Evolutionary conservation across 768 basidiomycete species (phyloP), one percentile per base, ranked within the genome.

Genomic region (Sistotremastrum suecicum): DNA sequence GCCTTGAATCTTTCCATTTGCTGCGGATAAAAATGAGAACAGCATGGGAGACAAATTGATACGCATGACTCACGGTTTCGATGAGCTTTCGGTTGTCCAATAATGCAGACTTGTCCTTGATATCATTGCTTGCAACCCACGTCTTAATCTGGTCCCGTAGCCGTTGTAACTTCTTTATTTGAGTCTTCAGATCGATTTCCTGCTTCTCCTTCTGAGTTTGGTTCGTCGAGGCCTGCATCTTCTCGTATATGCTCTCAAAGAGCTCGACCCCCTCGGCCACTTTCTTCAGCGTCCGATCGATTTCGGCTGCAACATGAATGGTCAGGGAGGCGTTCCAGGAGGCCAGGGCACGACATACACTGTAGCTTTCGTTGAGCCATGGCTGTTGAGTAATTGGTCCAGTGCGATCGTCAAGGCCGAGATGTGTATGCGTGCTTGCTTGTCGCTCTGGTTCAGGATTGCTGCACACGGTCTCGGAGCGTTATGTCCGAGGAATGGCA

Each of bases 1-100:
- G 94, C 94, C 58, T 99, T 99, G 78, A 99, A 99, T 61, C 90
- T 92, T 70, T 99, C 95, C 95, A 99, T 99, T 98, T 98, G 95
- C 95, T 98, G 63, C 47, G 41, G 48, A 42, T 33, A 49, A 32
- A 32, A 38, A 31, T 31, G 32, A 39, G 48, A 51, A 10, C 34
- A 42, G 39, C 37, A 28, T 38, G 41, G 20, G 45, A 32, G 42
- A 11, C 20, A 40, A 9, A 33, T 10, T 12, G 29, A 40, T 39
- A 30, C 32, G 40, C 33, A 42, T 46, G 44, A 67, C 84, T 66
- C 61, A 98, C 95, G 58, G 89, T 92, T 68, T 99, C 95, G 60
- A 99, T 99, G 50, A 98, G 70, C 64, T 80, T 82, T 55, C 95
- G 80, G 70, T 94, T 91, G 39, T 98, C 95, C 58, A 94, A 65